Evolutionary conservation across 139 green algal species (phyloP).

Genomic region (Micromonas commoda): DNA sequence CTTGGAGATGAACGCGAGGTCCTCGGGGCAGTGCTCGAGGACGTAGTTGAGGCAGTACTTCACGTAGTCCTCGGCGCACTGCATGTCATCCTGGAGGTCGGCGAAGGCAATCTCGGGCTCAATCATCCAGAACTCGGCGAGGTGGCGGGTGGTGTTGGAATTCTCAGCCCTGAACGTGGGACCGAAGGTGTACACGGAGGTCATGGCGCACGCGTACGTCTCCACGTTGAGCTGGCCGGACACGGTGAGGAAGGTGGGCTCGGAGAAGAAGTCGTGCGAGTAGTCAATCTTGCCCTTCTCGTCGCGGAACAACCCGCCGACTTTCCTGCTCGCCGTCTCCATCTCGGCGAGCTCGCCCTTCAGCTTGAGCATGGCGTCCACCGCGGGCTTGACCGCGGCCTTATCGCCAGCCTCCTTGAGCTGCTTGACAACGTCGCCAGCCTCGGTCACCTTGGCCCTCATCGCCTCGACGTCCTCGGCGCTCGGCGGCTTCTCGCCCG

Average conservation of each 20-base stretch:
- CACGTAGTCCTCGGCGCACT: conserved; percentile 80
- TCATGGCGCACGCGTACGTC: conserved; percentile 50
- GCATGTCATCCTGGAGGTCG: conserved; percentile 79
- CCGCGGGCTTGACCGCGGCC: conserved; percentile 46
- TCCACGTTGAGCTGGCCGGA: conserved; percentile 42
- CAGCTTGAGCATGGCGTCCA: conserved; percentile 53
- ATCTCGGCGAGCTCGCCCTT: conserved; percentile 61
- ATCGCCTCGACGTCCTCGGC: conserved; percentile 49
- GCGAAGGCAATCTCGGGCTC: conserved; percentile 77
- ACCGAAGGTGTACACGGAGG: conserved; percentile 54
- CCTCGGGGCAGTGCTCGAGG: conserved; percentile 60
- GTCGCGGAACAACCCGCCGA: conserved; percentile 27
- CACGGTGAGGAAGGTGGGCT: conserved; percentile 85
- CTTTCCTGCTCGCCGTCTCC: conserved; percentile 43
- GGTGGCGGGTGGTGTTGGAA: conserved; percentile 56
- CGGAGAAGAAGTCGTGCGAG: conserved; percentile 89
- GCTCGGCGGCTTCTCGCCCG: conserved; percentile 8
- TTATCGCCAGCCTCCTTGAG: conserved; percentile 56
- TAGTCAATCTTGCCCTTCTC: conserved; percentile 70
- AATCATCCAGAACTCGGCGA: conserved; percentile 87
- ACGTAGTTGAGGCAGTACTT: conserved; percentile 65
- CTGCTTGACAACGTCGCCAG: not conserved
- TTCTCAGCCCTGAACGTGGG: conserved; percentile 51
- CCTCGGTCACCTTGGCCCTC: conserved; percentile 29
- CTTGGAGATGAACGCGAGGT: conserved; percentile 76